These are phyloP conservation scores for Diaporthe citriasiana DNA, from an alignment of 2,329 filamentous ascomycete genomes.

Conservation along the genomic window DNA sequence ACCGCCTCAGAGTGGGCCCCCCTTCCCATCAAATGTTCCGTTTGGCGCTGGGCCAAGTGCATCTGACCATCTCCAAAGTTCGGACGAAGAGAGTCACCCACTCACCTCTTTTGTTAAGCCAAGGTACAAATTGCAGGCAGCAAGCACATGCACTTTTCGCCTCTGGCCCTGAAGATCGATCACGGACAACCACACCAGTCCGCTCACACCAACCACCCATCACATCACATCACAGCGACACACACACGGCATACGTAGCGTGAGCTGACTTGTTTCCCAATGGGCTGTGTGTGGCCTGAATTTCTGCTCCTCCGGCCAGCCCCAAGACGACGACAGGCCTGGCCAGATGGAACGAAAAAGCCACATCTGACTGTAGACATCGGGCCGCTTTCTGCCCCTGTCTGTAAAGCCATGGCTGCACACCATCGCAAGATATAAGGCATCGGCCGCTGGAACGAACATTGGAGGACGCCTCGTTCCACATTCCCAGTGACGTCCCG, in stretches of 20 bases:
- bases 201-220: neutral
- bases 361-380: constrained; percentile 25
- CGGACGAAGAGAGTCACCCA: constrained; percentile 15
- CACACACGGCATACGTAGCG: constrained; percentile 18
- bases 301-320: neutral
- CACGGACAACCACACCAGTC: neutral
- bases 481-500: constrained; percentile 3
- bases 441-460: neutral
- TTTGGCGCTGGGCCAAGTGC: constrained; percentile 33
- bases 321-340: constrained; percentile 11
- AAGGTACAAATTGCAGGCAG: neutral
- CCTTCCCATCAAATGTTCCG: constrained; percentile 33
- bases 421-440: neutral
- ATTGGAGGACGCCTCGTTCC: neutral
- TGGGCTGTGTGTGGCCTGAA: neutral
- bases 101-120: neutral
- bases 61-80: constrained; percentile 33
- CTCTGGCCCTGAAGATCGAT: constrained; percentile 28
- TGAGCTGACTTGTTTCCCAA: neutral
- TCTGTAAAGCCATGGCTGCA: neutral
- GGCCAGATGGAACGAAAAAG: constrained; percentile 23
- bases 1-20: constrained; percentile 29
- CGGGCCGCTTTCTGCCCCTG: constrained; percentile 5
- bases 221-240: constrained; percentile 23
- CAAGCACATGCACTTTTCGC: constrained; percentile 1